These are phyloP conservation scores for Scedosporium aurantiacum DNA, from an alignment of 2,329 filamentous ascomycete species.

Conservation along the genomic window DNA sequence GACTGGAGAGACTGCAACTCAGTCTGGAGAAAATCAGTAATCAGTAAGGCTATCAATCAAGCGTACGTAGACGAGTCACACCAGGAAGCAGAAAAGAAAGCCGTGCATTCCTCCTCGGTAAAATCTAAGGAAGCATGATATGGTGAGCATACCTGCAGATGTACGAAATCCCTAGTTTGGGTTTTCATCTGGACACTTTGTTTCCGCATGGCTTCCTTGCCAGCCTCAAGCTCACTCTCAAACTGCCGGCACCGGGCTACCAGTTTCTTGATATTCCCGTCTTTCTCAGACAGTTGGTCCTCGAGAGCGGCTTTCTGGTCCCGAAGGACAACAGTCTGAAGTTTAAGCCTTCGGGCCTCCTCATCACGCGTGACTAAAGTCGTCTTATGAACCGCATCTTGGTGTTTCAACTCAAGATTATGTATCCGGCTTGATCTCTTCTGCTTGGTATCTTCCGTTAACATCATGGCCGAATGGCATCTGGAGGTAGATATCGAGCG, in stretches of 20 bases:
- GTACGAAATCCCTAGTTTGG: constrained; percentile 36
- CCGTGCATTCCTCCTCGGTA: neutral
- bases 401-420: constrained; percentile 59
- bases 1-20: constrained; percentile 60
- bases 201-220: constrained; percentile 28
- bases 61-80: neutral
- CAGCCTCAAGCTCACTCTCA: constrained; percentile 29
- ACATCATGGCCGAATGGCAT: constrained; percentile 11
- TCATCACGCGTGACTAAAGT: constrained; percentile 66
- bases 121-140: neutral
- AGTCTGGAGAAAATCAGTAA: constrained; percentile 35
- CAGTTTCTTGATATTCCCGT: constrained; percentile 44
- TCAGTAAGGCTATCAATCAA: neutral
- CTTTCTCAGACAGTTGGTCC: constrained; percentile 48
- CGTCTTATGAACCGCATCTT: constrained; percentile 51
- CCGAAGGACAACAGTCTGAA: constrained; percentile 59
- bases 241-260: constrained; percentile 27
- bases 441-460: constrained; percentile 12
- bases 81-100: neutral
- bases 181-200: constrained; percentile 38
- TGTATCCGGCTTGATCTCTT: constrained; percentile 24
- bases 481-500: constrained; percentile 13
- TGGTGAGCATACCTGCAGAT: constrained; percentile 30
- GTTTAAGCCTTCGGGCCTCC: constrained; percentile 55
- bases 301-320: constrained; percentile 63